phyloP scores from a whole-genome alignment of 1,284 basidiomycete species.

The Amylostereum areolatum region DNA sequence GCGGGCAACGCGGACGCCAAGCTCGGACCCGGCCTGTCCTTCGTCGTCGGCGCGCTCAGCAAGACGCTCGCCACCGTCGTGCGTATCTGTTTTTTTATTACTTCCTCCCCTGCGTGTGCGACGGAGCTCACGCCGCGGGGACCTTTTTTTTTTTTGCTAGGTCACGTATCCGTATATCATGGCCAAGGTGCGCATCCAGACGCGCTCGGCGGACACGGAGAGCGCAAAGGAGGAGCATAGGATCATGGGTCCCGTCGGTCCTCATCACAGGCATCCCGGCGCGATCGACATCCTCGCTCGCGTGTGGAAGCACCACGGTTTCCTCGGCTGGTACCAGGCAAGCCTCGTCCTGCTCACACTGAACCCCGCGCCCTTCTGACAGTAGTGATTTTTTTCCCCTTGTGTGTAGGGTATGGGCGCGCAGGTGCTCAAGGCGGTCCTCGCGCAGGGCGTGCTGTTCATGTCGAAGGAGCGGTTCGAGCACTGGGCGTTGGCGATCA shows the following conservation, averaged over 20 bases:
- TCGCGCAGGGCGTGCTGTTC: constrained; percentile 78
- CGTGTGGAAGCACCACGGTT: constrained; percentile 72
- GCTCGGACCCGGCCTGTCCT: constrained; percentile 77
- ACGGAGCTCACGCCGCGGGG: background rate
- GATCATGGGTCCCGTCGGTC: constrained; percentile 30
- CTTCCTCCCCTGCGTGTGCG: background rate
- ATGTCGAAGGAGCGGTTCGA: constrained; percentile 84
- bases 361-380: background rate
- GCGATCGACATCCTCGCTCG: constrained; percentile 74
- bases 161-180: constrained; percentile 92
- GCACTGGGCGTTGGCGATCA: constrained; percentile 64
- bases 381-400: background rate
- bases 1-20: constrained; percentile 42
- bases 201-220: constrained; percentile 54
- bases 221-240: constrained; percentile 37
- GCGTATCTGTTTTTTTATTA: constrained; percentile 28
- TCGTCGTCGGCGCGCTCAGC: constrained; percentile 87
- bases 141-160: constrained; percentile 28
- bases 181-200: constrained; percentile 97
- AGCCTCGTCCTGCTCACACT: constrained; percentile 19
- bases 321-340: constrained; percentile 96
- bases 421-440: constrained; percentile 84
- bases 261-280: constrained; percentile 46
- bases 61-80: constrained; percentile 96
- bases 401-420: constrained; percentile 77